These are phyloP conservation scores for Tricholoma saponaceum DNA, from an alignment of 768 basidiomycete genomes.

Conservation along the genomic window DNA sequence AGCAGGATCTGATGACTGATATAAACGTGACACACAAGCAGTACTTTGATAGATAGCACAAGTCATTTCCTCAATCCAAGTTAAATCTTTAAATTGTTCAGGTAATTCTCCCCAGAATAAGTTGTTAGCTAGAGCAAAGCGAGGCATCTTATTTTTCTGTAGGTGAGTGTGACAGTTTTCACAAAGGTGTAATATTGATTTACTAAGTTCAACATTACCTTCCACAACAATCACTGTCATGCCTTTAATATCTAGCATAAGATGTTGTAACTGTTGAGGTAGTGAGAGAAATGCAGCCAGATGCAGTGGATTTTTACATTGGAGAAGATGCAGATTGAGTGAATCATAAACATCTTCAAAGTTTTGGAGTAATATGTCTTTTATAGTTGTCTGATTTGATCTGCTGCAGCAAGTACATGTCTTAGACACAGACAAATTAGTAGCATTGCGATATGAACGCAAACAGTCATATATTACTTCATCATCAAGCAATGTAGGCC, in stretches of 20 bases:
- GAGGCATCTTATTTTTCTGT: conserved; percentile 9
- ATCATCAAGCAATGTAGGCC: neutral
- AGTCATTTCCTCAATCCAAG: conserved; percentile 26
- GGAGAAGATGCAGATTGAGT: neutral
- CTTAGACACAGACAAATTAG: neutral
- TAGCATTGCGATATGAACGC: neutral
- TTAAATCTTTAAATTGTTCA: conserved; percentile 17
- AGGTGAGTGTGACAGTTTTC: neutral
- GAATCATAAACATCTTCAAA: neutral
- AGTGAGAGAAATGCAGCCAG: neutral
- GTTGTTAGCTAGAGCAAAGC: conserved; percentile 17
- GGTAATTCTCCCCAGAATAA: conserved; percentile 19
- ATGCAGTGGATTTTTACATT: neutral
- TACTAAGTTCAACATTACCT: neutral
- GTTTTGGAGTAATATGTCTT: neutral
- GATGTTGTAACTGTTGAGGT: neutral
- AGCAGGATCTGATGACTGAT: conserved; percentile 17
- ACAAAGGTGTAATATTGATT: neutral
- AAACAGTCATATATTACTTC: neutral
- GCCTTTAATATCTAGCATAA: neutral
- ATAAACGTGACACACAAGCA: conserved; percentile 22
- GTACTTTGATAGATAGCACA: conserved; percentile 21
- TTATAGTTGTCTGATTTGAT: neutral
- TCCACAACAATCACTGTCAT: neutral
- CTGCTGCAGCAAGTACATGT: neutral